A percentile compares a stretch with the other conserved stretches of the same genome.
phyloP scores from a whole-genome alignment of 805 yeast species.

The Metschnikowia koreensis region DNA sequence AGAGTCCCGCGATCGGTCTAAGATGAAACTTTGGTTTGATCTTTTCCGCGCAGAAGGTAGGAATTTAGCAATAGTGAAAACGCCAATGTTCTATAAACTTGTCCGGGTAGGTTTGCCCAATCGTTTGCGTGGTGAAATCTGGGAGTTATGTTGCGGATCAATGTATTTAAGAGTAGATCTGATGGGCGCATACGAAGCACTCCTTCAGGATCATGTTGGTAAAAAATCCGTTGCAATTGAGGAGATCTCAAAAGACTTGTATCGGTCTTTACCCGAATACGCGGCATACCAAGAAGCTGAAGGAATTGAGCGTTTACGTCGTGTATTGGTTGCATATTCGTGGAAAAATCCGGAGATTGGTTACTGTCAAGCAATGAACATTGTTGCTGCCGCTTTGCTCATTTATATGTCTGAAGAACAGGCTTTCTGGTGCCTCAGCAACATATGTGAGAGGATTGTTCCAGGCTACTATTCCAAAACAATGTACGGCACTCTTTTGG shows the following conservation, averaged over 20 bases:
- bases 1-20: conserved; percentile 73
- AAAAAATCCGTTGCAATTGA: conserved; percentile 82
- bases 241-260: conserved; percentile 93
- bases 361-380: conserved; percentile 98
- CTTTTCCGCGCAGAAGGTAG: conserved; percentile 82
- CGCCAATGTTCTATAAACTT: conserved; percentile 75
- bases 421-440: conserved; percentile 88
- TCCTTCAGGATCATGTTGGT: conserved; percentile 61
- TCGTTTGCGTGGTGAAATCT: conserved; percentile 87
- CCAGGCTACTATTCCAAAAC: conserved; percentile 97
- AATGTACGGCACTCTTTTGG: conserved; percentile 94
- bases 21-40: conserved; percentile 92
- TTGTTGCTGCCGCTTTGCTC: conserved; percentile 74
- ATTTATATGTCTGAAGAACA: conserved; percentile 94
- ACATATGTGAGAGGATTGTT: conserved; percentile 76
- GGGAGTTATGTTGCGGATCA: conserved; percentile 92
- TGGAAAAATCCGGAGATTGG: conserved; percentile 98
- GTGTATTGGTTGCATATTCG: conserved; percentile 90
- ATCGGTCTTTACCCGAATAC: conserved; percentile 92
- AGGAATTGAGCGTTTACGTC: conserved; percentile 80
- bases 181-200: conserved; percentile 53
- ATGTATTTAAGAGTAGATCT: conserved; percentile 68
- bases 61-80: conserved; percentile 70
- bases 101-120: conserved; percentile 94
- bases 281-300: conserved; percentile 86